Percentiles rank a stretch among this genome's conserved stretches.
These are phyloP conservation scores for Fusarium sp. DNA, from an alignment of 2,329 filamentous ascomycete species.

Conservation along the genomic window DNA sequence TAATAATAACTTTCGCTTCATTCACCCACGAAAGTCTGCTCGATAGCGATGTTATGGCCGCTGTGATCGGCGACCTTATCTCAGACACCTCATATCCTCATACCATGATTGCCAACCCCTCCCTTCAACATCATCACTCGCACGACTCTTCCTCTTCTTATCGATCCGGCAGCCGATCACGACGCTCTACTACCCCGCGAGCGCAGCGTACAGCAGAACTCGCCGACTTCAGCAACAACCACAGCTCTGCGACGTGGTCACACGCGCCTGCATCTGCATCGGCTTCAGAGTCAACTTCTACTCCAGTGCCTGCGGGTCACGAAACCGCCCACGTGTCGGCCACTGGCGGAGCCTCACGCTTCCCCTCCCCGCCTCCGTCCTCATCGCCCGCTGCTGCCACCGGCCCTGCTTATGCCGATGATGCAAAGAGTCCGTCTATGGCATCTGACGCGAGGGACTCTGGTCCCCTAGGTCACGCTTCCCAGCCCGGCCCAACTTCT, in stretches of 20 bases:
- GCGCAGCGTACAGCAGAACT: slow-evolving; percentile 37
- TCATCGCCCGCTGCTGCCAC: slow-evolving; percentile 56
- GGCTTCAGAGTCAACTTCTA: slow-evolving; percentile 32
- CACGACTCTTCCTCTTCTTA: slow-evolving; percentile 49
- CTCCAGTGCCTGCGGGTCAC: slow-evolving; percentile 34
- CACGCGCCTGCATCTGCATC: slow-evolving; percentile 28
- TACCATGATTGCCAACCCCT: slow-evolving; percentile 69
- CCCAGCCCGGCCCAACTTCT: slow-evolving; percentile 31
- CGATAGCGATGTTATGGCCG: slow-evolving; percentile 63
- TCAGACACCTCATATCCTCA: slow-evolving; percentile 75
- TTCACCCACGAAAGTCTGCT: slow-evolving; percentile 12
- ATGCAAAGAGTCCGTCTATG: slow-evolving; percentile 58
- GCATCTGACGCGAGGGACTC: slow-evolving; percentile 51
- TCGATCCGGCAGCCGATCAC: slow-evolving; percentile 43
- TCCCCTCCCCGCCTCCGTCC: slow-evolving; percentile 64
- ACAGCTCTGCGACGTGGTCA: slow-evolving; percentile 23
- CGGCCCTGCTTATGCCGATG: slow-evolving; percentile 48
- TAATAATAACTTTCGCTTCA: slow-evolving; percentile 14
- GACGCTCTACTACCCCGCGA: slow-evolving; percentile 44
- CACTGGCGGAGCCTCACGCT: slow-evolving; percentile 54
- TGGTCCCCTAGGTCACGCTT: slow-evolving; percentile 40
- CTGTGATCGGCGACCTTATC: slow-evolving; percentile 75
- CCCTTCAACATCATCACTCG: slow-evolving; percentile 55
- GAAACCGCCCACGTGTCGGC: slow-evolving; percentile 41
- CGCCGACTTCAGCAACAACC: slow-evolving; percentile 26